A percentile compares a stretch with the other conserved stretches of the same genome.
phyloP scores from a whole-genome alignment of 2,329 filamentous ascomycete species.

The Phialophora verrucosa region DNA sequence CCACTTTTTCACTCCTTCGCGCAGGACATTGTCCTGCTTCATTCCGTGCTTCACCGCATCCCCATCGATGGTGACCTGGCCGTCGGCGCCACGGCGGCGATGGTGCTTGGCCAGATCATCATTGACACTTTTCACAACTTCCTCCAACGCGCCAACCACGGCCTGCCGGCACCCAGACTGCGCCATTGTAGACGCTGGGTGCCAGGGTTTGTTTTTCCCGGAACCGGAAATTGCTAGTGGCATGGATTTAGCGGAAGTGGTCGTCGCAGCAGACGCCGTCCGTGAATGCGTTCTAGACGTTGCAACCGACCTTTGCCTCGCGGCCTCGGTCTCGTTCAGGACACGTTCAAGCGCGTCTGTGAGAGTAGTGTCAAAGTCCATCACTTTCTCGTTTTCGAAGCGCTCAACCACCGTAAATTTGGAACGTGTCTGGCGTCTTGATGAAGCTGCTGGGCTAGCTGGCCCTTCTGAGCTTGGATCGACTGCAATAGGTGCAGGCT shows the following conservation, averaged over 20 bases:
- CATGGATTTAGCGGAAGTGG: constrained; percentile 38
- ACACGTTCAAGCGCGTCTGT: constrained; percentile 64
- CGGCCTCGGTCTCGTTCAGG: constrained; percentile 42
- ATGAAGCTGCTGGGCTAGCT: background rate
- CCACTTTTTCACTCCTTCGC: constrained; percentile 64
- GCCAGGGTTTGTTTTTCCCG: constrained; percentile 20
- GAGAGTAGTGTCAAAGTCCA: constrained; percentile 64
- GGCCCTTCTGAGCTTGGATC: constrained; percentile 5
- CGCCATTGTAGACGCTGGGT: constrained; percentile 14
- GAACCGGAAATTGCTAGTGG: constrained; percentile 29
- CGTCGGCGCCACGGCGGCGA: constrained; percentile 41
- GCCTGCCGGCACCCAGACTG: constrained; percentile 58
- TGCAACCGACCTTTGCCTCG: constrained; percentile 14
- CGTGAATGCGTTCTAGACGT: constrained; percentile 32
- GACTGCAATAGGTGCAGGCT: background rate
- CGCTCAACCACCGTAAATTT: constrained; percentile 17
- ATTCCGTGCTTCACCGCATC: constrained; percentile 38
- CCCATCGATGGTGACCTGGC: constrained; percentile 42
- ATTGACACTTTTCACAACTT: constrained; percentile 62
- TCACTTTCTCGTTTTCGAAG: constrained; percentile 60
- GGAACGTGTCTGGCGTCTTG: background rate
- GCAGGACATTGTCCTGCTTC: constrained; percentile 57
- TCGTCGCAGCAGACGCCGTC: constrained; percentile 37
- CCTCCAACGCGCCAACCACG: constrained; percentile 62
- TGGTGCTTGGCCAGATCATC: constrained; percentile 54